phyloP scores from a whole-genome alignment of 2,329 filamentous ascomycete species.

The Fusarium sarcochroum region DNA sequence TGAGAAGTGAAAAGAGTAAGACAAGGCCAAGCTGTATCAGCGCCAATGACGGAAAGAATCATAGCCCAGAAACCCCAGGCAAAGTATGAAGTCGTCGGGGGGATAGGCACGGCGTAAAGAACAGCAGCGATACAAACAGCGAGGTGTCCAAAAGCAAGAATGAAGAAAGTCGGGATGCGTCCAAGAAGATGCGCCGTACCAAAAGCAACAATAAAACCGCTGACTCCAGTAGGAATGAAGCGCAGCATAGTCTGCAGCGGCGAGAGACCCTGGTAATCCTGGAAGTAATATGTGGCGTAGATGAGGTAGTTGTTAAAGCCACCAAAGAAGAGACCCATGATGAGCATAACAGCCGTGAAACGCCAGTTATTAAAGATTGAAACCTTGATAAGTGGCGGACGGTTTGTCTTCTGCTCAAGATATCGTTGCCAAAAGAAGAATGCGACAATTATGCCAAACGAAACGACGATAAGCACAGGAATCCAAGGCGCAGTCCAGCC shows the following conservation, averaged over 20 bases:
- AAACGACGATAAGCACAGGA: conserved; percentile 69
- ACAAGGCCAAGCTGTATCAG: conserved; percentile 76
- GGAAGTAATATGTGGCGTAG: conserved; percentile 78
- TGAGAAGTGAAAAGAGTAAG: conserved; percentile 76
- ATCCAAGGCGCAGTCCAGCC: conserved; percentile 77
- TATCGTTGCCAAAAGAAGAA: conserved; percentile 74
- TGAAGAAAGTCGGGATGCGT: conserved; percentile 69
- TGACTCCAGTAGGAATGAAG: conserved; percentile 76
- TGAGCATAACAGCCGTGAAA: conserved; percentile 74
- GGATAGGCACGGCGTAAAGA: conserved; percentile 75
- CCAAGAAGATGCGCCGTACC: conserved; percentile 69
- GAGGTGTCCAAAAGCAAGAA: conserved; percentile 71
- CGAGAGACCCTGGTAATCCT: conserved; percentile 73
- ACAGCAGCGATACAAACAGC: conserved; percentile 69
- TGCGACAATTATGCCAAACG: conserved; percentile 66
- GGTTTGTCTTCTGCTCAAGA: conserved; percentile 50
- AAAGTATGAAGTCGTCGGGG: conserved; percentile 73
- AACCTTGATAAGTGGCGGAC: conserved; percentile 75
- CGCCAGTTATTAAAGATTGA: conserved; percentile 72
- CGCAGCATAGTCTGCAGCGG: conserved; percentile 77
- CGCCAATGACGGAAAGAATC: conserved; percentile 74
- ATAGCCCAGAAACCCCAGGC: conserved; percentile 77
- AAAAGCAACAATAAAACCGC: conserved; percentile 70
- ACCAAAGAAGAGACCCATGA: conserved; percentile 77
- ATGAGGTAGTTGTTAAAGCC: conserved; percentile 78